Base-by-base conservation (phyloP, 768 basidiomycete species). In the Lentinus tigrinus region DNA sequence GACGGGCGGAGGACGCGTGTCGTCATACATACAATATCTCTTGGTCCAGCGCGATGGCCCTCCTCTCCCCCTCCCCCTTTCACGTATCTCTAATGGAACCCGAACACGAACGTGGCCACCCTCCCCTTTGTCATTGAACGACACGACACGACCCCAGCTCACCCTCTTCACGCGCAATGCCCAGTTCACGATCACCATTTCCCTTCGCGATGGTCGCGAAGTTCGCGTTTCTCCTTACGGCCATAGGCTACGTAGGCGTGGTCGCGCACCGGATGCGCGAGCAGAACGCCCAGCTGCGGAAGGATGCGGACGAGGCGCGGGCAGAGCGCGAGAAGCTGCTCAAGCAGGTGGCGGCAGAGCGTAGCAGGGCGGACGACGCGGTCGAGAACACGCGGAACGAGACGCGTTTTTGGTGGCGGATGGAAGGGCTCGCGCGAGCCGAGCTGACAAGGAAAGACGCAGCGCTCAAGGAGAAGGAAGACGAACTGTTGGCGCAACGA, bases 341-440 rank as follows among this genome's bases (percentile, higher is more conserved):
- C 19, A 37, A 28, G 26, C 52, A 56, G 9, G 47, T 59, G 27
- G 19, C 19, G 24, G 34, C 52, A 47, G 56, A 49, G 50, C 56
- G 52, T 31, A 28, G 34, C 42, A 34, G 47, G 34, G 36, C 56
- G 42, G 37, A 38, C 13, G 23, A 31, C 40, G 24, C 31, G n/a
- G 54, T 47, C 24, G 58, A 55, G 56, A 47, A 47, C 51, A 48
- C 38, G 42, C 47, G 34, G 21, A 28, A 44, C 8, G 63, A 60
- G 52, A 43, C 42, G 5, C 55, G 21, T 37, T 63, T 63, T 19
- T 63, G 62, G 62, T 37, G 51, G 58, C 50, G 55, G n/a, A 54
- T 63, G 51, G 58, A 63, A 28, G 47, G 38, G 7, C 58, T 63
- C 16, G 63, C 58, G 11, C 44, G 63, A 14, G 37, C 17, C 23